phyloP scores from a whole-genome alignment of 768 basidiomycete species.

The Lentinula sp. region DNA sequence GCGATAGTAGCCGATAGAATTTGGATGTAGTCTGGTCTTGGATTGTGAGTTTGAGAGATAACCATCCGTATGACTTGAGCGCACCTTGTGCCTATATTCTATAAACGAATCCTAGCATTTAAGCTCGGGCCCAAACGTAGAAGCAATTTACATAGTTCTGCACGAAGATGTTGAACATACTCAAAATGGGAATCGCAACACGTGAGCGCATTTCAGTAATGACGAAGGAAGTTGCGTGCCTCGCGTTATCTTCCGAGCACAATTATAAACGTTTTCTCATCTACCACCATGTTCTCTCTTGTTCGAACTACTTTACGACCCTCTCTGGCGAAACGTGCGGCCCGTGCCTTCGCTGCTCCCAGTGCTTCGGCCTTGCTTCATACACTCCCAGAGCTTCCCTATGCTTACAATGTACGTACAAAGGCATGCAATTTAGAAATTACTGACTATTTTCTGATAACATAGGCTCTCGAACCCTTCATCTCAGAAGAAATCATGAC shows the following conservation, averaged over 20 bases:
- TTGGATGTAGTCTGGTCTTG: too few species aligned
- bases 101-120: too few species aligned
- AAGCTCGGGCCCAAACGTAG: too few species aligned
- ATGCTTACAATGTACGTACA: constrained; percentile 63
- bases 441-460: background rate
- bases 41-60: too few species aligned
- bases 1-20: too few species aligned
- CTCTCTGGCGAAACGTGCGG: constrained; percentile 16
- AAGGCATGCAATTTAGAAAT: constrained; percentile 1
- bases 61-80: too few species aligned
- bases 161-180: too few species aligned
- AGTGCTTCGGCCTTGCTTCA: constrained; percentile 45
- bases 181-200: background rate
- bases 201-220: background rate
- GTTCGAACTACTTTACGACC: constrained; percentile 38
- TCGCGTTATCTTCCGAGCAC: background rate
- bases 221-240: background rate
- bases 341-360: constrained; percentile 40
- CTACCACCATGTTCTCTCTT: constrained; percentile 41
- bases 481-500: constrained; percentile 93
- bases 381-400: constrained; percentile 76
- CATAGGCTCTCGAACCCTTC: constrained; percentile 82
- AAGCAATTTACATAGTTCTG: too few species aligned
- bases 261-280: background rate
- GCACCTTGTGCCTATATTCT: too few species aligned